Conservation (phyloP, 805 yeast species). For the Priceomyces medius region DNA sequence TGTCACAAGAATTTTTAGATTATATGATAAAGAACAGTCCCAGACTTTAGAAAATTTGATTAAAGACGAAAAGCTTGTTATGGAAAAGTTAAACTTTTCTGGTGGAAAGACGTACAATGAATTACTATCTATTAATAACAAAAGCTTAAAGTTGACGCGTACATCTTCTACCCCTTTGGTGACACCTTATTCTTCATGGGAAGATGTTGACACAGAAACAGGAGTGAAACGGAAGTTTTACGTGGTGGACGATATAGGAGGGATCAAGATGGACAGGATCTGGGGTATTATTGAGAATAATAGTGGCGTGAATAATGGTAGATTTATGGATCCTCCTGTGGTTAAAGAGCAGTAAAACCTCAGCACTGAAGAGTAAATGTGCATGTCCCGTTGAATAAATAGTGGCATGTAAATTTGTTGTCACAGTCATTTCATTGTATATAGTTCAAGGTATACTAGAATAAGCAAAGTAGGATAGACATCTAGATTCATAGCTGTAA, state of each 20-base stretch:
- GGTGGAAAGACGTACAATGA: conserved; percentile 68
- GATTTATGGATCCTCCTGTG: conserved; percentile 32
- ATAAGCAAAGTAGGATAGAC: no score
- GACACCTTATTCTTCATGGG: conserved; percentile 36
- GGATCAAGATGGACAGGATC: conserved; percentile 76
- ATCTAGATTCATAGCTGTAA: no score
- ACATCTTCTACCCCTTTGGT: conserved; percentile 14
- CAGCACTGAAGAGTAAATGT: no score
- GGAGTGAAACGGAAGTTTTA: conserved; percentile 45
- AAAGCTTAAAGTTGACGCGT: conserved; percentile 36
- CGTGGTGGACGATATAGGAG: conserved; percentile 74
- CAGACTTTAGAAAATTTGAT: conserved; percentile 65
- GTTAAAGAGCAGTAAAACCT: background rate
- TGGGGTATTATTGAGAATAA: conserved; percentile 81
- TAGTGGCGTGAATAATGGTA: conserved; percentile 66
- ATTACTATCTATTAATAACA: conserved; percentile 48
- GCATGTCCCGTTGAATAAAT: no score
- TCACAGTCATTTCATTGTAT: no score
- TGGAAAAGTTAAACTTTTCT: conserved; percentile 65
- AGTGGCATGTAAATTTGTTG: no score
- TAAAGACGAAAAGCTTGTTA: conserved; percentile 59
- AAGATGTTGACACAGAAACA: conserved; percentile 36
- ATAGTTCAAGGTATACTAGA: no score
- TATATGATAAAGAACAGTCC: conserved; percentile 60
- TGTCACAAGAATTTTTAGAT: conserved; percentile 68